Base-by-base conservation (phyloP, 2,329 filamentous ascomycete species). In the Aschersonia sp. region DNA sequence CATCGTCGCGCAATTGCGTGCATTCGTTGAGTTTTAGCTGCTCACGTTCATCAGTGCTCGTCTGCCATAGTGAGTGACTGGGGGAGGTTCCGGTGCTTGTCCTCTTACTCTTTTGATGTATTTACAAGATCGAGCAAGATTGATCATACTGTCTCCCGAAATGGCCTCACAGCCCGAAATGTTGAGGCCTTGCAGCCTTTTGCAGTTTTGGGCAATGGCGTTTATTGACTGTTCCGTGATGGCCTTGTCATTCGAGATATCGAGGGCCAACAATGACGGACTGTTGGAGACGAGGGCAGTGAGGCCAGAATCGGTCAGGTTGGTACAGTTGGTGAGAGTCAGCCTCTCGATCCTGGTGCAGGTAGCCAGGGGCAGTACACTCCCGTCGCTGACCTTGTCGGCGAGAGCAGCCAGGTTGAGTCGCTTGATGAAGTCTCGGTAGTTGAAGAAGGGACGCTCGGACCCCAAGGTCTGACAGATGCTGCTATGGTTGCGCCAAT, bases 1-100 rank as follows among this genome's bases (percentile, higher is more conserved):
- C 83, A 45, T 75, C 73, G 61, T 97, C 88, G 40, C 84, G 88
- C 35, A 96, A 71, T 64, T 94, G 85, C n/a, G 68, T 65, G 61
- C 92, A 95, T 49, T 89, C 85, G 64, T 97, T 98, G 52, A 98
- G 76, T 77, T 98, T 98, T 55, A 98, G 76, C 80, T 92, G 41
- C 20, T 20, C 20, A 20, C 20, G 20, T 20, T 20, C 20, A 20
- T 20, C 20, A 20, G 20, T 20, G 20, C 20, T 20, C 20, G 20
- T 20, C 20, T 20, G 20, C 20, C 20, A 20, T 20, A 20, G 20
- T 20, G 20, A 20, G 20, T 20, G 20, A 20, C 20, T 20, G 20
- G 20, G 20, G 20, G 20, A 20, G 35, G 35, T 12, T 38, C 35
- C 35, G 7, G 46, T 31, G 9, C 9, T 9, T 3, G 40, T 12